phyloP scores from a whole-genome alignment of 2,329 filamentous ascomycete species.

The Macrophomina phaseolina region DNA sequence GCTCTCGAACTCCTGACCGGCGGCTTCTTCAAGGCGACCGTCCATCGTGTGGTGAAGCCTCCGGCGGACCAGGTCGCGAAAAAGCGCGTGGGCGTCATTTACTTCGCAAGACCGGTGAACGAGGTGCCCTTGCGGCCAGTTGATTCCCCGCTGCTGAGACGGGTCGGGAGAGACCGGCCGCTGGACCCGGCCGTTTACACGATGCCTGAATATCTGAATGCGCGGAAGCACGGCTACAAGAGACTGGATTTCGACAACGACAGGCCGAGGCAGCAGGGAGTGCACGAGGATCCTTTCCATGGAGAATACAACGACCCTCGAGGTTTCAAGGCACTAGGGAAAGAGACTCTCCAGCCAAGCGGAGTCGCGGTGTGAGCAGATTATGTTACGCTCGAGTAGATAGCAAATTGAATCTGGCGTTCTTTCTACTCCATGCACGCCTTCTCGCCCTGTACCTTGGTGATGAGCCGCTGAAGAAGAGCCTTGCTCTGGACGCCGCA shows the following conservation, averaged over 20 bases:
- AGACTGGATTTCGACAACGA: slow-evolving; percentile 10
- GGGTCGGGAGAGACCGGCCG: neutral
- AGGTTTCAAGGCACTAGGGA: neutral
- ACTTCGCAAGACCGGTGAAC: slow-evolving; percentile 37
- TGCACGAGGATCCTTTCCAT: slow-evolving; percentile 13
- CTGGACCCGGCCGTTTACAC: neutral
- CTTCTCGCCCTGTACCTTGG: too few relatives aligned
- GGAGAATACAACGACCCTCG: slow-evolving; percentile 3
- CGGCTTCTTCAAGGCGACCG: slow-evolving; percentile 55
- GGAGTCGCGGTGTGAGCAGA: neutral
- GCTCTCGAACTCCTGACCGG: slow-evolving; percentile 52
- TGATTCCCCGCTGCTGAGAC: neutral
- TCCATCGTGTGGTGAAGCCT: slow-evolving; percentile 52
- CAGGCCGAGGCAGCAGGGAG: slow-evolving; percentile 7
- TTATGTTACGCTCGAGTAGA: neutral
- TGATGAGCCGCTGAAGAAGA: too few relatives aligned
- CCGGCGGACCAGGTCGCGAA: slow-evolving; percentile 47
- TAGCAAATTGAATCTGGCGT: too few relatives aligned
- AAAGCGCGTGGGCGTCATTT: slow-evolving; percentile 38
- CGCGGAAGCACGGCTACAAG: slow-evolving; percentile 13
- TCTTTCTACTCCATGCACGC: too few relatives aligned
- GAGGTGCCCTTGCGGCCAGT: neutral
- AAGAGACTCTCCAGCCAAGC: neutral
- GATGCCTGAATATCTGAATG: slow-evolving; percentile 1
- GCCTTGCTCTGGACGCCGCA: too few relatives aligned